phyloP scores from a whole-genome alignment of 2,329 filamentous ascomycete genomes.

The Nakataea oryzae region DNA sequence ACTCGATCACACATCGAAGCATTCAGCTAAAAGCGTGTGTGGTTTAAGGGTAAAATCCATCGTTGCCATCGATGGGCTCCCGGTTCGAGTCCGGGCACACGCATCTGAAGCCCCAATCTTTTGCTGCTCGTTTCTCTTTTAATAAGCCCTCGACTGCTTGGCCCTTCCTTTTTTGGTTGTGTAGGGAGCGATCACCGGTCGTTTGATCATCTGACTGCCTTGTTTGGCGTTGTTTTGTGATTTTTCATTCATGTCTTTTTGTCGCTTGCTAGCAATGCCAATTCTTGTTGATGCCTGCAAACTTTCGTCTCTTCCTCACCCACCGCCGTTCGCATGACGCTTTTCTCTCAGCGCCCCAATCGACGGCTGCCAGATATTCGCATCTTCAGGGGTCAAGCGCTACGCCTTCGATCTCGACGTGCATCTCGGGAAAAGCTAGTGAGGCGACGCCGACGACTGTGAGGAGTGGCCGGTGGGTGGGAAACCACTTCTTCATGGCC shows the following conservation, averaged over 20 bases:
- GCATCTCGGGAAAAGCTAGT: slow-evolving; percentile 39
- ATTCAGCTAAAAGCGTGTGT: not conserved
- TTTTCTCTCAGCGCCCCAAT: too few species aligned
- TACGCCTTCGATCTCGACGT: slow-evolving; percentile 47
- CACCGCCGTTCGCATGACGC: too few species aligned
- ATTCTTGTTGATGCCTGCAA: too few species aligned
- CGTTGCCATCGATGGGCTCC: slow-evolving; percentile 2
- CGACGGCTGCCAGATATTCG: too few species aligned
- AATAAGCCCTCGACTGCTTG: not conserved
- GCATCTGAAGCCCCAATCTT: not conserved
- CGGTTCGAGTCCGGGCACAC: slow-evolving; percentile 1
- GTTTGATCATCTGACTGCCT: too few species aligned
- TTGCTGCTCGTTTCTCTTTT: not conserved
- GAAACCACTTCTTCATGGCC: slow-evolving; percentile 39
- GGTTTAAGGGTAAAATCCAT: slow-evolving; percentile 3
- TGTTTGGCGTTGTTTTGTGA: too few species aligned
- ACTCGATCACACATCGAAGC: not conserved
- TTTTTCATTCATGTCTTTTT: not conserved
- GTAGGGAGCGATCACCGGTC: too few species aligned
- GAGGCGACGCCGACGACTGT: slow-evolving; percentile 39
- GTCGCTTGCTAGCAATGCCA: too few species aligned
- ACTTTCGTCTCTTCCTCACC: too few species aligned
- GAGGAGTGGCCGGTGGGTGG: slow-evolving; percentile 41
- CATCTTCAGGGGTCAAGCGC: slow-evolving; percentile 31
- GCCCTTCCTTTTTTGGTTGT: not conserved